Percentiles rank a stretch among this genome's conserved stretches.
These are phyloP conservation scores for Hypoxylon sp. DNA, from an alignment of 2,329 filamentous ascomycete species.

Conservation along the genomic window DNA sequence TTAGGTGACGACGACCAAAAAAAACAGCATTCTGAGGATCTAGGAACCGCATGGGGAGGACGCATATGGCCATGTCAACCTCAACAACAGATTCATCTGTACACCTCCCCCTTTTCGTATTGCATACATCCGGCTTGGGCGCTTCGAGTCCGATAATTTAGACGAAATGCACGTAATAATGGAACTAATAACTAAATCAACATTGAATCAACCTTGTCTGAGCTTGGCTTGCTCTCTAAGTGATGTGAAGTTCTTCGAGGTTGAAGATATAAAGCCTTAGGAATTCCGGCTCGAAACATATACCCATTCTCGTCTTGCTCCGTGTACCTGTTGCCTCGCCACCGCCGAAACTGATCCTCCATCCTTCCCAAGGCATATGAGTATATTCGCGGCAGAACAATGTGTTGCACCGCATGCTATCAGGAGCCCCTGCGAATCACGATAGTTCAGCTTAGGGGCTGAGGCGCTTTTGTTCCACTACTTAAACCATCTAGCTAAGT, in stretches of 20 bases:
- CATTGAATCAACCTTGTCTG: conserved; percentile 1
- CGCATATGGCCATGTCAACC: conserved; percentile 26
- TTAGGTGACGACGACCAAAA: conserved; percentile 40
- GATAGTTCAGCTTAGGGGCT: too few relatives aligned
- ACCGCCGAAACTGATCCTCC: too few relatives aligned
- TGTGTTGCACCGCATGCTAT: too few relatives aligned
- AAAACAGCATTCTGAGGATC: conserved; percentile 39
- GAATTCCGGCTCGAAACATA: too few relatives aligned
- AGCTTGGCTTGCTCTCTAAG: not conserved
- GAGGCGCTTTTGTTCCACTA: too few relatives aligned
- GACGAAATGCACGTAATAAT: conserved; percentile 27
- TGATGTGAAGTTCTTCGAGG: not conserved
- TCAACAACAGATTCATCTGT: conserved; percentile 22
- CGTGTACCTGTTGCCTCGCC: too few relatives aligned
- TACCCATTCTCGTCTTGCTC: too few relatives aligned
- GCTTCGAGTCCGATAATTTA: conserved; percentile 19
- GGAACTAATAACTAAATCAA: conserved; percentile 28
- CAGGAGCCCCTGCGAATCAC: too few relatives aligned
- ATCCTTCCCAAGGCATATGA: too few relatives aligned
- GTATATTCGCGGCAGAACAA: too few relatives aligned
- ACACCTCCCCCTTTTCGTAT: conserved; percentile 30
- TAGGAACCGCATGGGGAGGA: conserved; percentile 28
- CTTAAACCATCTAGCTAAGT: too few relatives aligned
- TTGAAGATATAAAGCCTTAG: not conserved
- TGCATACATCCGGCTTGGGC: conserved; percentile 27